These are phyloP conservation scores for Chrysosphaeria jannelii DNA, from an alignment of 2,329 filamentous ascomycete genomes.

Conservation along the genomic window DNA sequence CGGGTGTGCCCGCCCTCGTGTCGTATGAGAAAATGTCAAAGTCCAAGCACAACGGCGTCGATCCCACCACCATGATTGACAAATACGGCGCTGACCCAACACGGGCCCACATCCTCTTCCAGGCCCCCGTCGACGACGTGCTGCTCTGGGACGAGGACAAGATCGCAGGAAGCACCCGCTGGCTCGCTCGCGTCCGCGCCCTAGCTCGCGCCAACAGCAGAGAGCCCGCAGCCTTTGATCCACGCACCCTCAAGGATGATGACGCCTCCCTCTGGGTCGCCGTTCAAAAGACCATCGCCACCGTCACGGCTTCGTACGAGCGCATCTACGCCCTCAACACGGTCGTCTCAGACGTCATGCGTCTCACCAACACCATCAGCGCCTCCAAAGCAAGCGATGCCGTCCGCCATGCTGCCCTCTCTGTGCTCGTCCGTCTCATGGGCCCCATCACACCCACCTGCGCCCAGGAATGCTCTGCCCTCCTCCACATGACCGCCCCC, in stretches of 20 bases:
- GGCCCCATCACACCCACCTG: slow-evolving; percentile 58
- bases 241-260: slow-evolving; percentile 12
- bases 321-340: slow-evolving; percentile 57
- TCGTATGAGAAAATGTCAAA: slow-evolving; percentile 87
- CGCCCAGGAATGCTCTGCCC: slow-evolving; percentile 51
- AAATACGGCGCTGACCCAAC: slow-evolving; percentile 61
- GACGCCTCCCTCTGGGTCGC: slow-evolving; percentile 27
- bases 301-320: slow-evolving; percentile 36
- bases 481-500: slow-evolving; percentile 13
- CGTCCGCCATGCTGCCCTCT: slow-evolving; percentile 18
- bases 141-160: slow-evolving; percentile 70
- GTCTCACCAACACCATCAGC: slow-evolving; percentile 36
- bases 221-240: slow-evolving; percentile 5
- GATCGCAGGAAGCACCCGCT: slow-evolving; percentile 54
- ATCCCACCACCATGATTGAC: slow-evolving; percentile 40
- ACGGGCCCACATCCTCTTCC: slow-evolving; percentile 65
- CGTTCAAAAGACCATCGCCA: slow-evolving; percentile 34
- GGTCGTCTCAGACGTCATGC: slow-evolving; percentile 55
- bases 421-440: slow-evolving; percentile 35
- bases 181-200: slow-evolving; percentile 39
- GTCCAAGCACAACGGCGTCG: slow-evolving; percentile 76
- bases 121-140: slow-evolving; percentile 56
- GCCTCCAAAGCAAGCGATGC: slow-evolving; percentile 12
- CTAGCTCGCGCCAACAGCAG: no score
- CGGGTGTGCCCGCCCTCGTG: slow-evolving; percentile 24